phyloP scores from a whole-genome alignment of 1,284 basidiomycete genomes.

The Ceratobasidium sp. region DNA sequence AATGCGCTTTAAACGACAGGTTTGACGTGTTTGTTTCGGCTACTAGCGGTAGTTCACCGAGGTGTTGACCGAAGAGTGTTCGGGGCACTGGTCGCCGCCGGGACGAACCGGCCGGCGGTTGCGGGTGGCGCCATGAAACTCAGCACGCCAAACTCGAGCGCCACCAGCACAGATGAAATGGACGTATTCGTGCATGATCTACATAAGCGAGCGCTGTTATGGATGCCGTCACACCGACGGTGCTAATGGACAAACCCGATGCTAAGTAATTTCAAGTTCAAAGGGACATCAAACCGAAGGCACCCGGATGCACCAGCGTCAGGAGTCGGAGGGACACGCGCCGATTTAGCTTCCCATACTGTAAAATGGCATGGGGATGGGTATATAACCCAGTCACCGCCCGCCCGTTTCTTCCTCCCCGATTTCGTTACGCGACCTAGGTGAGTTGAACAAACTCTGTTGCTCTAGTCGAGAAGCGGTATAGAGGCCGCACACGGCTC shows the following conservation, averaged over 20 bases:
- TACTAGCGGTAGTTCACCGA: not conserved
- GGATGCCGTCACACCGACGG: not conserved
- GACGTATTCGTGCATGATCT: too few relatives aligned
- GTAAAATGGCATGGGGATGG: not conserved
- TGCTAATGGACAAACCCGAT: not conserved
- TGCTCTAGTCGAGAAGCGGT: not conserved
- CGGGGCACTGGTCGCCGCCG: not conserved
- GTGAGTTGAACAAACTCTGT: not conserved
- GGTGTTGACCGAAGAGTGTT: too few relatives aligned
- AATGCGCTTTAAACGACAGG: too few relatives aligned
- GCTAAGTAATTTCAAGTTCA: not conserved
- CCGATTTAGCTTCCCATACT: too few relatives aligned
- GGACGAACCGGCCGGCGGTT: not conserved
- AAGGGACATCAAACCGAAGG: conserved; percentile 15
- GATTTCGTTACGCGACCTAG: too few relatives aligned
- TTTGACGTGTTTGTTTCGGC: too few relatives aligned
- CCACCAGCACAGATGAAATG: too few relatives aligned
- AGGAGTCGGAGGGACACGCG: too few relatives aligned
- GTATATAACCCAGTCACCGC: not conserved
- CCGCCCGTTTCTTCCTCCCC: not conserved
- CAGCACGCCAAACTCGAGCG: not conserved
- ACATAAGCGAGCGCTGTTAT: too few relatives aligned
- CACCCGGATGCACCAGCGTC: not conserved
- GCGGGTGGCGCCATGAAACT: not conserved
- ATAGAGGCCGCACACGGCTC: not conserved